These are phyloP conservation scores for Hypoxylon sp. DNA, from an alignment of 2,329 filamentous ascomycete species.

Conservation along the genomic window DNA sequence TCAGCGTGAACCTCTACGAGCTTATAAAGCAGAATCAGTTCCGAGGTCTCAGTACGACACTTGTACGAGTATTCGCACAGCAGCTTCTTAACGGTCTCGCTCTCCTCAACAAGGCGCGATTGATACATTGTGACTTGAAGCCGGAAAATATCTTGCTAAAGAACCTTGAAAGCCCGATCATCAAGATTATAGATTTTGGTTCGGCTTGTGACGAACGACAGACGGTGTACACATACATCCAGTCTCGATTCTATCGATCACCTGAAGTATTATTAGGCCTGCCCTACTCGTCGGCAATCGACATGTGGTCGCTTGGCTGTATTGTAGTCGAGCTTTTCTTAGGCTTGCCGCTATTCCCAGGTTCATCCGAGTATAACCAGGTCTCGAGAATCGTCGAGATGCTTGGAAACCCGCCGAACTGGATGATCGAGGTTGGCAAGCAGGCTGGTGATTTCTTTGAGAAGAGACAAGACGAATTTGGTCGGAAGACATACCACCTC, in stretches of 20 bases:
- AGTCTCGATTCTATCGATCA: conserved; percentile 97
- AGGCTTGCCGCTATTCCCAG: conserved; percentile 92
- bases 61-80: conserved; percentile 97
- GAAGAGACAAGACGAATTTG: conserved; percentile 91
- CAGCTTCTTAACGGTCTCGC: conserved; percentile 94
- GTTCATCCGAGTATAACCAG: conserved; percentile 98
- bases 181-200: conserved; percentile 99
- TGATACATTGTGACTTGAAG: conserved; percentile 98
- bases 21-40: conserved; percentile 99
- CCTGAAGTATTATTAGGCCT: conserved; percentile 95
- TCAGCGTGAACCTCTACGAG: conserved; percentile 98
- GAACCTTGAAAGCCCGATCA: conserved; percentile 98
- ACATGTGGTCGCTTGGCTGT: conserved; percentile 99
- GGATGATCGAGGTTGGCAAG: conserved; percentile 99
- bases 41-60: conserved; percentile 93
- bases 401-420: conserved; percentile 94
- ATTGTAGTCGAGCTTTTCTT: conserved; percentile 98
- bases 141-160: conserved; percentile 98
- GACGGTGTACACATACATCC: conserved; percentile 99
- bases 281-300: conserved; percentile 97
- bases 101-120: conserved; percentile 91
- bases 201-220: conserved; percentile 98
- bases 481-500: conserved; percentile 87
- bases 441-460: conserved; percentile 98
- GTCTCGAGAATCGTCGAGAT: conserved; percentile 98